Evolutionary conservation across 2,329 filamentous ascomycete species (phyloP), one percentile per base, ranked within the genome.

Genomic region (Huntiella bhutanensis): DNA sequence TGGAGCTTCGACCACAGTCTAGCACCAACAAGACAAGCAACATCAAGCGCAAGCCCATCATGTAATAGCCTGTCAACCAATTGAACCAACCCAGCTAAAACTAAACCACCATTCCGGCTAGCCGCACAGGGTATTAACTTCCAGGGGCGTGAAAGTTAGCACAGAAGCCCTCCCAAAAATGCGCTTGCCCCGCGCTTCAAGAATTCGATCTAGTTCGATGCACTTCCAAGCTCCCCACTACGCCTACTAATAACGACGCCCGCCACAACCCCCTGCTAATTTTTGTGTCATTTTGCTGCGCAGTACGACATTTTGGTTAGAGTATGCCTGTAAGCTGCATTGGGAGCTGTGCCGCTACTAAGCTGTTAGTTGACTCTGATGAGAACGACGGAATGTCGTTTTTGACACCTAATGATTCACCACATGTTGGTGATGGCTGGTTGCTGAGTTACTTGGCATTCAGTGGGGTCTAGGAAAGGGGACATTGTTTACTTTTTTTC

Each of bases 151-250:
- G 13, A 34, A 43, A 39, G 35, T 41, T 37, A 35, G 32, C 16
- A 46, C 35, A 47, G 40, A 52, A 52, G 46, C 42, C 45, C 22
- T 28, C 44, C 39, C 42, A 42, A 41, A 50, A 48, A 45, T 43
- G 15, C 19, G 34, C 32, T 40, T 45, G 42, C 51, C 51, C 51
- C 51, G 49, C 51, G 44, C 48, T 33, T 41, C 19, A 38, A 47
- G 39, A 50, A 46, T 65, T 65, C 62, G 60, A 65, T 60, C 57
- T 52, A 62, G 56, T 65, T 65, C 62, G 61, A 59, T 57, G 58
- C 57, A 59, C 55, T 65, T 65, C 62, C 58, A 64, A 49, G 60
- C 49, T 50, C 48, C 44, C 45, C 45, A 47, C 48, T 41, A 45
- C 32, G 41, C 41, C 41, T 39, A 22, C 47, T 33, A 38, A 17